A percentile compares a stretch with the other conserved stretches of the same genome.
Conservation (phyloP, 345 rosid species). For the Clausena lansium region DNA sequence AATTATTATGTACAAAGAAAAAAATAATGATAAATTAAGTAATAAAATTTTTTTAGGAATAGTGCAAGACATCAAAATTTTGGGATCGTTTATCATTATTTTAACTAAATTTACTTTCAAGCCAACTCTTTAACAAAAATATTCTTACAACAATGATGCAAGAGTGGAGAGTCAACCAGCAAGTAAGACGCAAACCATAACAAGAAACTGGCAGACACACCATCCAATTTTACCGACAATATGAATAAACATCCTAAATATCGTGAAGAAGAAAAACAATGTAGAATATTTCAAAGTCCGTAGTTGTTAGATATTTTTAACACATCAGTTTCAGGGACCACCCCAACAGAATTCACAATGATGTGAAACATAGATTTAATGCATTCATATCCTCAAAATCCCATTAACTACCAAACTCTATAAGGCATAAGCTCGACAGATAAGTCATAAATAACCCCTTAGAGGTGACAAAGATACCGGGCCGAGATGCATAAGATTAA, state of each 20-base stretch:
- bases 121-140: neutral
- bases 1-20: no score
- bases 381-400: conserved; percentile 37
- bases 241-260: neutral
- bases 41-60: no score
- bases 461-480: conserved; percentile 33
- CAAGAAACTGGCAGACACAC: neutral
- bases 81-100: no score
- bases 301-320: conserved; percentile 24
- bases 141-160: neutral
- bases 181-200: neutral
- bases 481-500: conserved; percentile 19
- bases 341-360: conserved; percentile 6
- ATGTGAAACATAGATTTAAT: conserved; percentile 29
- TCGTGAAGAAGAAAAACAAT: neutral
- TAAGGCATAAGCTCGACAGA: conserved; percentile 16
- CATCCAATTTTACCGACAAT: conserved; percentile 3
- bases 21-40: no score
- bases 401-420: conserved; percentile 30
- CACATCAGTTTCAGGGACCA: conserved; percentile 13
- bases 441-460: conserved; percentile 21
- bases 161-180: neutral
- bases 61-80: no score
- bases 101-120: neutral
- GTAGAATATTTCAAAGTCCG: neutral